phyloP scores from a whole-genome alignment of 768 basidiomycete genomes.

The Collybiopsis luxurians region DNA sequence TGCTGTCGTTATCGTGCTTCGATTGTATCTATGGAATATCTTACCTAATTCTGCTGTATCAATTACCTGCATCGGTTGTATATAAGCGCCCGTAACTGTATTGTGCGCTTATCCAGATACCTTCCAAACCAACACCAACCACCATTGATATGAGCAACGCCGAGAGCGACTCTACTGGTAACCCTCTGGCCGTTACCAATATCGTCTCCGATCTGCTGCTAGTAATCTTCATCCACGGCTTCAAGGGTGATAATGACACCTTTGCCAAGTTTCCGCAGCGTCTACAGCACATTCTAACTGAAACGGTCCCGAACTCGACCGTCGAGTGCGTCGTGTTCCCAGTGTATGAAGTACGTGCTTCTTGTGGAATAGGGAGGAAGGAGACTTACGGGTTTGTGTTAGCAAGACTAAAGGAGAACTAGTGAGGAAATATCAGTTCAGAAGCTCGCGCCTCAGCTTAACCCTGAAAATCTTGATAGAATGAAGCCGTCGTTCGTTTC shows the following conservation, averaged over 20 bases:
- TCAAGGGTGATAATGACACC: constrained; percentile 59
- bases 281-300: constrained; percentile 71
- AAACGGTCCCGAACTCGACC: constrained; percentile 51
- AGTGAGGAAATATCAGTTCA: constrained; percentile 59
- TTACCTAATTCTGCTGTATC: no score
- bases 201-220: constrained; percentile 45
- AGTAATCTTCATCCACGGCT: constrained; percentile 81
- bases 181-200: background rate
- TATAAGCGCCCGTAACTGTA: no score
- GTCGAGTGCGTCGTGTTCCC: constrained; percentile 86
- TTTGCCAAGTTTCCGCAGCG: constrained; percentile 79
- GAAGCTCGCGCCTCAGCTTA: constrained; percentile 10
- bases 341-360: constrained; percentile 69
- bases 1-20: no score
- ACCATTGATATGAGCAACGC: background rate
- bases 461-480: constrained; percentile 37
- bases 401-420: constrained; percentile 84
- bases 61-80: no score
- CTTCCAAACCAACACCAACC: no score
- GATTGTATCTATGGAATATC: no score
- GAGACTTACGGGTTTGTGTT: background rate
- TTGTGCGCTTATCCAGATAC: no score
- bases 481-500: constrained; percentile 79
- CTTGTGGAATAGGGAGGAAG: background rate
- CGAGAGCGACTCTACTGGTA: constrained; percentile 1